These are phyloP conservation scores for Exsudoporus floridanus DNA, from an alignment of 1,284 basidiomycete genomes.

Conservation along the genomic window DNA sequence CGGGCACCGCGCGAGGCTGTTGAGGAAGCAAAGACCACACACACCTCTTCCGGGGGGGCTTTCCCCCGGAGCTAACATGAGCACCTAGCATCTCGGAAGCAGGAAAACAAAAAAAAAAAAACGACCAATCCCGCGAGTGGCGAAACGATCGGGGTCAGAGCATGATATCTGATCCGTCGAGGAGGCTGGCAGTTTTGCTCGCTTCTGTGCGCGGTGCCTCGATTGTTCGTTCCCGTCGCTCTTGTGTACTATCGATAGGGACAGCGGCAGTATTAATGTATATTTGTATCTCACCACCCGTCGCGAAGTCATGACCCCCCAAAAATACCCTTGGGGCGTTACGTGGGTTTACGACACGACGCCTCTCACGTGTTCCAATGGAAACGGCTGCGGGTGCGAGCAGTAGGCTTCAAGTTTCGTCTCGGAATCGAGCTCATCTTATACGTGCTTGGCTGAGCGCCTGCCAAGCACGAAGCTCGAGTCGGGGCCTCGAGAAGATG, in stretches of 20 bases:
- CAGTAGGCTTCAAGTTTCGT: too few species aligned
- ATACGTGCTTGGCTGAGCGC: too few species aligned
- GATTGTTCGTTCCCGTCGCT: background rate
- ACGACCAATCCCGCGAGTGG: conserved; percentile 1
- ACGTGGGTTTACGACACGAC: too few species aligned
- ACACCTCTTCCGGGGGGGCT: conserved; percentile 23
- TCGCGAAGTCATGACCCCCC: too few species aligned
- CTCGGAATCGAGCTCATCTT: too few species aligned
- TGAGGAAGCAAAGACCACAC: conserved; percentile 51
- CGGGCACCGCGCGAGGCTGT: conserved; percentile 40
- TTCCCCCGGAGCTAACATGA: conserved; percentile 25
- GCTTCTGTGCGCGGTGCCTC: background rate
- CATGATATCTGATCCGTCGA: conserved; percentile 20
- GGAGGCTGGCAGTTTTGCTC: conserved; percentile 12
- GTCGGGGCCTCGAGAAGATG: too few species aligned
- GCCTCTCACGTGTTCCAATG: too few species aligned
- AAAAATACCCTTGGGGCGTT: too few species aligned
- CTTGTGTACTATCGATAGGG: conserved; percentile 1
- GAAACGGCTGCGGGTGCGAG: too few species aligned
- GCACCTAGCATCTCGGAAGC: conserved; percentile 11
- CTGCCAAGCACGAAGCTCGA: too few species aligned
- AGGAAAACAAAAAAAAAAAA: background rate
- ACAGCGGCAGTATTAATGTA: conserved; percentile 2
- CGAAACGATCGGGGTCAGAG: conserved; percentile 5
- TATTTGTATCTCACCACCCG: background rate